These are phyloP conservation scores for Chlamydomonas asymmetrica DNA, from an alignment of 139 green algal species.

Conservation along the genomic window DNA sequence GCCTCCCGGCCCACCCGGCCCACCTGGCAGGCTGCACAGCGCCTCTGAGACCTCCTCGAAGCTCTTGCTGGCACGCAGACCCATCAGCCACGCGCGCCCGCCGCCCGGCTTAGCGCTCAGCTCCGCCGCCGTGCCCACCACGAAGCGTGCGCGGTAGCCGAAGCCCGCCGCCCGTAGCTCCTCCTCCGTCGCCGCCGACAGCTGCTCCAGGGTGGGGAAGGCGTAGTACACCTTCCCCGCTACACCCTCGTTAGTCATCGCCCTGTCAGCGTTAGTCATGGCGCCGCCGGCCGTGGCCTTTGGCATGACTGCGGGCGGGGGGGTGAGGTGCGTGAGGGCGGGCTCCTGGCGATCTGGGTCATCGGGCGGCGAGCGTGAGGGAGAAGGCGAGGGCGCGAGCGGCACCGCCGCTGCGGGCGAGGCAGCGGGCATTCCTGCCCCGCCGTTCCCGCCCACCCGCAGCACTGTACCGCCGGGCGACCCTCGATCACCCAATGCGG, in stretches of 20 bases:
- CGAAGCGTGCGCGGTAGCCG: constrained; percentile 86
- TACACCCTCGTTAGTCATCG: no score
- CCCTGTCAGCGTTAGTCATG: no score
- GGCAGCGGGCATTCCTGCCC: background rate
- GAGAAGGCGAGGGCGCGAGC: no score
- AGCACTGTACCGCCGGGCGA: no score
- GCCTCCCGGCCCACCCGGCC: no score
- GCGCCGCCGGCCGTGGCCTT: no score
- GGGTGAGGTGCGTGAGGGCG: no score
- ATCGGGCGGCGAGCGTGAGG: no score
- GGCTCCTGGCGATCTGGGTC: no score
- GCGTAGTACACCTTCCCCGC: no score
- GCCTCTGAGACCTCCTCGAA: constrained; percentile 70
- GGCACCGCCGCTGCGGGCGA: background rate
- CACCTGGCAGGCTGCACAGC: constrained; percentile 74
- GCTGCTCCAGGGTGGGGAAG: constrained; percentile 89
- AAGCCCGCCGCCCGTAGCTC: constrained; percentile 81
- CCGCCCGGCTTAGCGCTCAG: constrained; percentile 68
- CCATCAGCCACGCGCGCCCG: constrained; percentile 71
- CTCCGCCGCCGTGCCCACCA: constrained; percentile 60
- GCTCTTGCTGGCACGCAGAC: constrained; percentile 53
- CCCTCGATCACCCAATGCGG: background rate
- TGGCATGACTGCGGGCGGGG: no score
- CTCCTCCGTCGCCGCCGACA: constrained; percentile 76
- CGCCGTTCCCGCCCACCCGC: no score